Evolutionary conservation across 2,329 filamentous ascomycete species (phyloP).

Genomic region (Dothiorella sarmentorum): DNA sequence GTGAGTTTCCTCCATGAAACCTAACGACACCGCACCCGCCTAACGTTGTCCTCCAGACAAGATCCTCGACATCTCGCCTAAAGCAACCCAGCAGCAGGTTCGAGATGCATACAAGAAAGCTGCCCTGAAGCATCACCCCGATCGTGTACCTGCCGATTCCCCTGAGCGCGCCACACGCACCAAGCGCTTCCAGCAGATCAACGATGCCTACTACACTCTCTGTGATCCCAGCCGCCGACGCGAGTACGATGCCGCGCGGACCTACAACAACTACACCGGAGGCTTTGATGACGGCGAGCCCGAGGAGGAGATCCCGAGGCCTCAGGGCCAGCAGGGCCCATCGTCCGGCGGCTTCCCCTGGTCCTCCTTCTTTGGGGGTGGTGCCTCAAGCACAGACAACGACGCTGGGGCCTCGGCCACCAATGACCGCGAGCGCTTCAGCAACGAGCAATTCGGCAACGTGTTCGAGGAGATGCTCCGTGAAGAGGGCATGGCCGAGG

Average conservation of each 20-base stretch:
- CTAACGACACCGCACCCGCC: not conserved
- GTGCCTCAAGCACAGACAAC: slow-evolving; percentile 19
- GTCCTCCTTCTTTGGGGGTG: slow-evolving; percentile 62
- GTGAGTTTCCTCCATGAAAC: not conserved
- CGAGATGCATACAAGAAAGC: slow-evolving; percentile 92
- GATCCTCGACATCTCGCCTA: slow-evolving; percentile 68
- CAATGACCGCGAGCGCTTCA: slow-evolving; percentile 53
- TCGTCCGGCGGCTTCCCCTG: slow-evolving; percentile 61
- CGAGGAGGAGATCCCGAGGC: slow-evolving; percentile 49
- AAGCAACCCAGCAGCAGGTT: slow-evolving; percentile 76
- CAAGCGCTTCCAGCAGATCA: slow-evolving; percentile 84
- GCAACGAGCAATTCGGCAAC: slow-evolving; percentile 80
- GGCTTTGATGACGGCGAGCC: slow-evolving; percentile 43
- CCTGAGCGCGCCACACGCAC: slow-evolving; percentile 80
- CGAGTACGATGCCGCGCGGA: slow-evolving; percentile 77
- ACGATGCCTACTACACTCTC: slow-evolving; percentile 89
- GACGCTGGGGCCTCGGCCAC: slow-evolving; percentile 35
- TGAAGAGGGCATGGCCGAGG: slow-evolving; percentile 67
- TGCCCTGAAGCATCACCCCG: slow-evolving; percentile 82
- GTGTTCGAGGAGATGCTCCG: slow-evolving; percentile 54
- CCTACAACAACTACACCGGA: slow-evolving; percentile 48
- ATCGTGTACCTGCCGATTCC: slow-evolving; percentile 79
- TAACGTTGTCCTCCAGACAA: slow-evolving; percentile 55
- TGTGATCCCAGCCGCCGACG: slow-evolving; percentile 72
- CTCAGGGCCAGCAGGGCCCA: slow-evolving; percentile 19